These are phyloP conservation scores for Aegilops tauschii DNA, from an alignment of 176 grass and related monocot genomes.

Conservation along the genomic window DNA sequence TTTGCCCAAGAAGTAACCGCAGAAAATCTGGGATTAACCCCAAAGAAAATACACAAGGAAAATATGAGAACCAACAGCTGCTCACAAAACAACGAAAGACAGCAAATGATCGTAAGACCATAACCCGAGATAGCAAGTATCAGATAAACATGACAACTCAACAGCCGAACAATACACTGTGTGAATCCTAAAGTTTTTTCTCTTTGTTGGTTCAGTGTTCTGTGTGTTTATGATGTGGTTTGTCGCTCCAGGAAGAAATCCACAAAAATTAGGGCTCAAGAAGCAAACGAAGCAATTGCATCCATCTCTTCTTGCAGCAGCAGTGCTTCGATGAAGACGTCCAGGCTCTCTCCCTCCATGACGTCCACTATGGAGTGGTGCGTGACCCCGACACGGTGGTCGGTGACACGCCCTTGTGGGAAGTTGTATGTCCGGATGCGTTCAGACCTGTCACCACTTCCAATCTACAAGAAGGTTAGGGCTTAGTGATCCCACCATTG, in stretches of 20 bases:
- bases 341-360: slow-evolving; percentile 75
- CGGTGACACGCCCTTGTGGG: slow-evolving; percentile 85
- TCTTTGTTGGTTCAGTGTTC: background rate
- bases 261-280: background rate
- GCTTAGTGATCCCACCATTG: background rate
- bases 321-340: slow-evolving; percentile 66
- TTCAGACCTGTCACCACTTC: slow-evolving; percentile 89
- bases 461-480: slow-evolving; percentile 42
- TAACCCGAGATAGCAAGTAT: background rate
- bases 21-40: background rate
- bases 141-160: background rate
- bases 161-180: background rate
- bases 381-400: slow-evolving; percentile 77
- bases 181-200: background rate
- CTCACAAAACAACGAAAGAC: background rate
- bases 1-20: background rate
- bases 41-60: background rate
- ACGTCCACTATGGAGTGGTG: slow-evolving; percentile 80
- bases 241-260: background rate
- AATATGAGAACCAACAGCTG: background rate
- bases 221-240: background rate
- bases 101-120: background rate
- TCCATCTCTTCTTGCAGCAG: slow-evolving; percentile 84
- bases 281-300: slow-evolving; percentile 66
- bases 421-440: slow-evolving; percentile 94